Conservation (phyloP, 2,329 filamentous ascomycete genomes). For the Aspergillus tanneri region DNA sequence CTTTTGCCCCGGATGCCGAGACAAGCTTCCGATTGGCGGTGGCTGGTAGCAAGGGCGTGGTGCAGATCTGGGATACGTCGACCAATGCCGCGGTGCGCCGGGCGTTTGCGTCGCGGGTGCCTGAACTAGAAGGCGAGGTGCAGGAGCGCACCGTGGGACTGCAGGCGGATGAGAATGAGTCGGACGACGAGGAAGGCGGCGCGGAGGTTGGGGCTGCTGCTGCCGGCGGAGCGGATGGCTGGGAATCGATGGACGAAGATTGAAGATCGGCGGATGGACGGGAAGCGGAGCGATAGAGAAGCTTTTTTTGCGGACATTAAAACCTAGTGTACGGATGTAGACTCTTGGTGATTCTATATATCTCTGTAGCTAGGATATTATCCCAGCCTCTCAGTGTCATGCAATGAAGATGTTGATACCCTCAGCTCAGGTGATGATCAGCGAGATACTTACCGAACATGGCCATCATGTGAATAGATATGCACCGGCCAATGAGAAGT, state of each 20-base stretch:
- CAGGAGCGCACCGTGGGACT: constrained; percentile 77
- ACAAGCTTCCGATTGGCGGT: constrained; percentile 91
- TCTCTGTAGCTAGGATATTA: neutral
- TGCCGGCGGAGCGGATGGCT: constrained; percentile 49
- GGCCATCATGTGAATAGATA: neutral
- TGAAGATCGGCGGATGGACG: constrained; percentile 16
- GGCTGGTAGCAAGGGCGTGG: constrained; percentile 86
- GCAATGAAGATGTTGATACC: constrained; percentile 25
- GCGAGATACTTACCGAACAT: neutral
- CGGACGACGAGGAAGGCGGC: constrained; percentile 61
- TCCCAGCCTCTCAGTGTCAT: constrained; percentile 3
- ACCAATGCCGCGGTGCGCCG: constrained; percentile 85
- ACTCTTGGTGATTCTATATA: neutral
- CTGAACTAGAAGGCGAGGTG: constrained; percentile 60
- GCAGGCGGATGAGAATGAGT: constrained; percentile 63
- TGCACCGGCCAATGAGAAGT: neutral
- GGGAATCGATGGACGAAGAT: constrained; percentile 58
- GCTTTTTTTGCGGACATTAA: too few species aligned
- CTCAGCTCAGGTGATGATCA: neutral
- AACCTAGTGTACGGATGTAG: neutral
- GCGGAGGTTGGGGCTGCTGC: constrained; percentile 51
- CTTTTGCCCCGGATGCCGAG: constrained; percentile 84
- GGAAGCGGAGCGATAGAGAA: neutral
- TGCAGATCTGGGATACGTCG: constrained; percentile 95
- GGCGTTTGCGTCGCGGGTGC: constrained; percentile 74